phyloP scores from a whole-genome alignment of 352 stramenopile genomes.

The Globisporangium orthogonon region DNA sequence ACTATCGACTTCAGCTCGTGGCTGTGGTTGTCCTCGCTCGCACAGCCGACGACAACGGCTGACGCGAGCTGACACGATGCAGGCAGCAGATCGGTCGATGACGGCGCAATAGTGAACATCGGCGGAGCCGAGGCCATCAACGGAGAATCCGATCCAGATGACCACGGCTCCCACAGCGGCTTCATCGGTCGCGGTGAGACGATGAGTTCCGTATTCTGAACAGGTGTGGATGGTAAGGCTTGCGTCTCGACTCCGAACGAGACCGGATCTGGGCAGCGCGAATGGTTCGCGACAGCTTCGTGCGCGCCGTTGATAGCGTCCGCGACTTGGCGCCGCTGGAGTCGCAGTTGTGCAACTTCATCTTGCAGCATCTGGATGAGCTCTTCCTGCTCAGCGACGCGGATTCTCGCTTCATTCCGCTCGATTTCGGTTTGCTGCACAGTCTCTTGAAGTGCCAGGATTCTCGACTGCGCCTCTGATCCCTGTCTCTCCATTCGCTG shows the following conservation, averaged over 20 bases:
- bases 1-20: slow-evolving; percentile 13
- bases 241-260: neutral
- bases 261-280: neutral
- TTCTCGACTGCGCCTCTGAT: slow-evolving; percentile 30
- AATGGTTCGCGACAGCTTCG: neutral
- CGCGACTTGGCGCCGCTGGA: slow-evolving; percentile 9
- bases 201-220: neutral
- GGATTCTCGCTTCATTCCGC: slow-evolving; percentile 21
- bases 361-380: slow-evolving; percentile 31
- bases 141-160: slow-evolving; percentile 23
- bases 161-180: slow-evolving; percentile 43
- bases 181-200: slow-evolving; percentile 25
- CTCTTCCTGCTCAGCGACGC: slow-evolving; percentile 34
- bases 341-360: slow-evolving; percentile 22
- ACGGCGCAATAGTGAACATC: slow-evolving; percentile 10
- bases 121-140: slow-evolving; percentile 10
- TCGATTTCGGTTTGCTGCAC: slow-evolving; percentile 35
- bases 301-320: slow-evolving; percentile 2
- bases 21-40: slow-evolving; percentile 1
- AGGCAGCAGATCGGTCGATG: slow-evolving; percentile 4
- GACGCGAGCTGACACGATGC: neutral
- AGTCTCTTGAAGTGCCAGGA: slow-evolving; percentile 21
- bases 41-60: neutral
- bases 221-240: neutral
- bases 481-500: slow-evolving; percentile 45